Percentiles rank a stretch among this genome's conserved stretches.
phyloP scores from a whole-genome alignment of 2,329 filamentous ascomycete species.

The Magnaporthales sp. region DNA sequence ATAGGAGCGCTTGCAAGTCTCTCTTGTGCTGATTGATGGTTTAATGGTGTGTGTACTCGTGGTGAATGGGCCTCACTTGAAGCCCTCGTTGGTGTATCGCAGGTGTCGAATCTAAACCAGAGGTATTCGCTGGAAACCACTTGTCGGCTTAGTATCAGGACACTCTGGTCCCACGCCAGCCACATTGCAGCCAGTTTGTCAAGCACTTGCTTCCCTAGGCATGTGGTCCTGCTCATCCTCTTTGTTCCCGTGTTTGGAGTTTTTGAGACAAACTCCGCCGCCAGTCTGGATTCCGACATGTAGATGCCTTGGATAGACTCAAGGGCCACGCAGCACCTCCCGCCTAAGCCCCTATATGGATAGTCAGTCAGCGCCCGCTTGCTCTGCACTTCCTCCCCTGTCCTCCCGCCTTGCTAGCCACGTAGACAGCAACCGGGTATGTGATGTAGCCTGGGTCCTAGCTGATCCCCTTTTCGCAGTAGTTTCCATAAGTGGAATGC shows the following conservation, averaged over 20 bases:
- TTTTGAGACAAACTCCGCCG: neutral
- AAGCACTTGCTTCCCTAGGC: neutral
- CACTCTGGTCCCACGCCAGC: neutral
- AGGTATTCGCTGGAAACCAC: neutral
- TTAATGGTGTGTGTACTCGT: neutral
- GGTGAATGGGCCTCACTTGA: neutral
- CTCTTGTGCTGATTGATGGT: neutral
- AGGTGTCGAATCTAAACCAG: neutral
- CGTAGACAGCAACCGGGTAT: neutral
- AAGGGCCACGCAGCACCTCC: neutral
- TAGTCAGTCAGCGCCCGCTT: neutral
- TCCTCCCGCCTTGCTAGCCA: neutral
- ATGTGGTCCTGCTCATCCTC: neutral
- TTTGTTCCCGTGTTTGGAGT: neutral
- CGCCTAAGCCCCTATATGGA: neutral
- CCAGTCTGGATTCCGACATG: neutral
- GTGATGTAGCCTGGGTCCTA: neutral
- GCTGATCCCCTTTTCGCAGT: neutral
- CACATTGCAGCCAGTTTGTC: neutral
- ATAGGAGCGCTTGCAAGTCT: neutral
- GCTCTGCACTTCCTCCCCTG: neutral
- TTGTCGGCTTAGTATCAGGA: neutral
- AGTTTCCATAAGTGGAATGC: neutral
- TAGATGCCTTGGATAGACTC: neutral
- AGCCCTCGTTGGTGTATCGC: neutral